These are phyloP conservation scores for Ustilago tritici DNA, from an alignment of 1,284 basidiomycete genomes.

Conservation along the genomic window DNA sequence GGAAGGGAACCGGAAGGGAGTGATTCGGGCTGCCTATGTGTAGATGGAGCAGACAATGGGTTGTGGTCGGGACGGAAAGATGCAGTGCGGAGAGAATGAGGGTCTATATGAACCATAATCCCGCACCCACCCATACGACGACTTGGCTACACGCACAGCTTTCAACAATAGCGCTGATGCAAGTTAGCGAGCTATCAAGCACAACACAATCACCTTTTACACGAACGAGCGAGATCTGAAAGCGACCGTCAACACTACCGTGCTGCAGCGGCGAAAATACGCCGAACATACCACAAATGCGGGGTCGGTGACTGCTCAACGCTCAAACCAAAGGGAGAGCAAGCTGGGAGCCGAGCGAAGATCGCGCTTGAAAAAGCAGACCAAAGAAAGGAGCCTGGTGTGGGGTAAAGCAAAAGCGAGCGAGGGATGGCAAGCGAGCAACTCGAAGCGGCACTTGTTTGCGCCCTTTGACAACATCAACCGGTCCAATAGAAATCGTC, in stretches of 20 bases:
- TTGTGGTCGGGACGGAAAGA: background rate
- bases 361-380: conserved; percentile 2
- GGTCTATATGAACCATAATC: conserved; percentile 9
- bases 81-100: background rate
- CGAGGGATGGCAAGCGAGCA: conserved; percentile 23
- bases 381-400: background rate
- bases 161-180: conserved; percentile 1
- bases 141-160: background rate
- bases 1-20: background rate
- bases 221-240: conserved; percentile 1
- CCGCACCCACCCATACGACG: background rate
- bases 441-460: conserved; percentile 17
- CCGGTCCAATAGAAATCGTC: conserved; percentile 2
- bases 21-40: background rate
- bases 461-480: background rate
- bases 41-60: conserved; percentile 1
- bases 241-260: background rate
- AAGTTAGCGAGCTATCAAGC: conserved; percentile 6
- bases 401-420: background rate
- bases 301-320: background rate
- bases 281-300: background rate
- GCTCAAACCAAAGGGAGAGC: background rate
- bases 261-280: background rate
- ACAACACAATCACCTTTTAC: conserved; percentile 1
- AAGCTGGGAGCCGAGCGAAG: background rate